phyloP scores from a whole-genome alignment of 768 basidiomycete species.

The Amanita molliuscula region DNA sequence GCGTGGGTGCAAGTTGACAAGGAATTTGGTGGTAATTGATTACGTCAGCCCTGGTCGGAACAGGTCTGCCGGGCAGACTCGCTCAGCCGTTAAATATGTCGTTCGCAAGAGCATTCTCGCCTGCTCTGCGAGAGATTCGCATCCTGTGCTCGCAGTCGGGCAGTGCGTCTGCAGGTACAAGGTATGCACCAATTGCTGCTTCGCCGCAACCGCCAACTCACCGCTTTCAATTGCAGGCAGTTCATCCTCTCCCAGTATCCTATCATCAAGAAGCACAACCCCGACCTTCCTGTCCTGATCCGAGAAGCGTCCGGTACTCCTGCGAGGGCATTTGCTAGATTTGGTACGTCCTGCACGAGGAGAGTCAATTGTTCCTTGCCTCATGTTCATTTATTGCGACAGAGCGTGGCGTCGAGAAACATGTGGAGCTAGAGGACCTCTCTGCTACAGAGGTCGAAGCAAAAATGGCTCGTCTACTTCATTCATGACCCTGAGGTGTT shows the following conservation, averaged over 20 bases:
- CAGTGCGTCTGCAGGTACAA: slow-evolving; percentile 66
- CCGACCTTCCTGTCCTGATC: slow-evolving; percentile 76
- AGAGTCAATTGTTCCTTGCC: slow-evolving; percentile 6
- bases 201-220: slow-evolving; percentile 3
- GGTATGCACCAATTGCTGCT: slow-evolving; percentile 34
- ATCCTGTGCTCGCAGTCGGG: slow-evolving; percentile 74
- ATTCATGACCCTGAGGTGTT: slow-evolving; percentile 19
- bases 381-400: slow-evolving; percentile 10
- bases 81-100: slow-evolving; percentile 30
- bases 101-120: slow-evolving; percentile 66
- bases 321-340: slow-evolving; percentile 76
- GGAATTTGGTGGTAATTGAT: slow-evolving; percentile 21
- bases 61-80: too few species aligned
- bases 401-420: slow-evolving; percentile 78
- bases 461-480: slow-evolving; percentile 56
- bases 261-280: slow-evolving; percentile 70
- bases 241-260: slow-evolving; percentile 73
- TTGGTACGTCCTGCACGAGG: slow-evolving; percentile 44
- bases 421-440: slow-evolving; percentile 72
- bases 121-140: slow-evolving; percentile 72
- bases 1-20: slow-evolving; percentile 14
- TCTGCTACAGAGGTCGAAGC: slow-evolving; percentile 61
- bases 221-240: slow-evolving; percentile 38
- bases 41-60: slow-evolving; percentile 19
- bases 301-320: slow-evolving; percentile 74